Evolutionary conservation across 305 asterid species (phyloP).

Genomic region (Solanum aculeatissimum): DNA sequence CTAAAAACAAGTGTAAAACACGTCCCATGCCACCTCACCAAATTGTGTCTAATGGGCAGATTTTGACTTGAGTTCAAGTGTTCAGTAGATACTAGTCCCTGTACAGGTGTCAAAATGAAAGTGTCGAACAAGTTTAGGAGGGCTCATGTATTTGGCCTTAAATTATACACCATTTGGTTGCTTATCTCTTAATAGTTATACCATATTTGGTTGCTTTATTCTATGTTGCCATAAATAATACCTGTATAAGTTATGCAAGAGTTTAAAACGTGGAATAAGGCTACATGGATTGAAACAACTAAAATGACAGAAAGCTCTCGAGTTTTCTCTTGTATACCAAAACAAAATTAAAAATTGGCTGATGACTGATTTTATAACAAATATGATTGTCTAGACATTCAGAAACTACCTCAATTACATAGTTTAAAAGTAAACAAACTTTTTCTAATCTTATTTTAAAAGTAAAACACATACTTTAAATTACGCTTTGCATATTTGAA

Average conservation of each 20-base stretch:
- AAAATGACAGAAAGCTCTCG: neutral
- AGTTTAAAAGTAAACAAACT: neutral
- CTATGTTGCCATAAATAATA: neutral
- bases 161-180: neutral
- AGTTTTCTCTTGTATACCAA: neutral
- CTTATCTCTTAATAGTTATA: neutral
- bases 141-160: neutral
- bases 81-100: neutral
- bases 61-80: neutral
- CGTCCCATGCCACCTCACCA: too few species aligned
- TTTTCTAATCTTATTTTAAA: neutral
- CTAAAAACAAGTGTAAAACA: neutral
- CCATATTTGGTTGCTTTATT: neutral
- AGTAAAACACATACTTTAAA: neutral
- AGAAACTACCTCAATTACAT: neutral
- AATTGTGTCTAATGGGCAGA: neutral
- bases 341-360: fast-evolving
- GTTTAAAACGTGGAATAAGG: neutral
- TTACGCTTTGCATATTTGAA: neutral
- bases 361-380: neutral
- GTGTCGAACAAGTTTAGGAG: neutral
- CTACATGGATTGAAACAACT: neutral
- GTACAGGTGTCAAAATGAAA: neutral
- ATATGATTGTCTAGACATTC: neutral
- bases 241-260: neutral